Evolutionary conservation across 306 rosid genomes (phyloP), one percentile per base, ranked within the genome.

Genomic region (Ammopiptanthus mongolicus): DNA sequence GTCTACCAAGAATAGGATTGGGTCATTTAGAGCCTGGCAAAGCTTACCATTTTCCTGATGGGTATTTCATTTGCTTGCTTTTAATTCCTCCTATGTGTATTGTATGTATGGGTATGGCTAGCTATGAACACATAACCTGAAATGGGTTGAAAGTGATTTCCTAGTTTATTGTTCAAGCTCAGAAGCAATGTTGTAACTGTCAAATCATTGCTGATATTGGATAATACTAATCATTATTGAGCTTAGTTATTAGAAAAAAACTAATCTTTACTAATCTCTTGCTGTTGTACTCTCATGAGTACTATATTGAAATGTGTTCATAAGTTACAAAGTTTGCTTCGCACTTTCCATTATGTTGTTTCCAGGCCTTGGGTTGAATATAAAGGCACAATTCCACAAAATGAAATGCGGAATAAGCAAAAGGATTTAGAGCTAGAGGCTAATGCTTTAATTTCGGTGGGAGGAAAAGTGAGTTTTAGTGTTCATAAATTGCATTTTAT

Each of bases 1-100:
- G 96, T 63, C 78, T 85, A 66, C 71, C 81, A 58, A 88, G 78
- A 81, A 57, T 78, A 52, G 93, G 96, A 71, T 80, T 86, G 73
- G 88, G 83, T 25, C 86, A 89, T 77, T 61, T 91, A 69, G 85
- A 89, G 83, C 86, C 93, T 5, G 74, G 80, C 66, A 91, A 91
- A 83, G 90, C 91, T 64, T 88, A 89, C 87, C 96, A 91, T 86
- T 91, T 91, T 74, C 69, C 89, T 65, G 90, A 89, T 80, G 97
- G 96, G 96, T 91, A 83, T 76, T 79, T 55, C 29, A 37, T 60
- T 37, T 51, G 22, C 57, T 8, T 57, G 8, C 56, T 48, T 58
- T 65, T 52, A 6, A 1, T 73, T 23, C n/a, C 11, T 51, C 23
- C 51, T 51, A 13, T 76, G 48, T 34, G n/a, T 61, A n/a, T 22